A percentile compares a stretch with the other conserved stretches of the same genome.
These are phyloP conservation scores for Colletotrichum brevisporum DNA, from an alignment of 2,329 filamentous ascomycete genomes.

Conservation along the genomic window DNA sequence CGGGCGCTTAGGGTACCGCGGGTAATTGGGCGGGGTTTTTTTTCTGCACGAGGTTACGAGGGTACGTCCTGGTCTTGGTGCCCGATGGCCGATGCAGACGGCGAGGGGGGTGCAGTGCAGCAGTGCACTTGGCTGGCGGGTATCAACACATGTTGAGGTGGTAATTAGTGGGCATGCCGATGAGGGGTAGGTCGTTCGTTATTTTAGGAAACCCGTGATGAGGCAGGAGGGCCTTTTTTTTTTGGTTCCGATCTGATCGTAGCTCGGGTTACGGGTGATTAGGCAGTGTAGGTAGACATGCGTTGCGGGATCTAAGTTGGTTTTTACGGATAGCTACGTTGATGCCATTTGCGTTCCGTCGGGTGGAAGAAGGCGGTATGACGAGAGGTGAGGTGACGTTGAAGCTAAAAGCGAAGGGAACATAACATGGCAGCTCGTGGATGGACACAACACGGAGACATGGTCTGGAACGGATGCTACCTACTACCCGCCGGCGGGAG, in stretches of 20 bases:
- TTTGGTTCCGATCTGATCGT: not conserved
- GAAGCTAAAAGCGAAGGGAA: not conserved
- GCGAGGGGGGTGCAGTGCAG: not conserved
- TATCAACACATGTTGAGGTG: constrained; percentile 23
- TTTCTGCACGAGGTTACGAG: not conserved
- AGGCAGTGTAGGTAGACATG: not conserved
- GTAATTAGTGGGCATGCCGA: constrained; percentile 11
- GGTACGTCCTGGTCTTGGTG: constrained; percentile 16
- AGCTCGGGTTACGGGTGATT: not conserved
- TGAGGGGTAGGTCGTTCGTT: not conserved
- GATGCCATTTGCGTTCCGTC: not conserved
- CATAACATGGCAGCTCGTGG: not conserved
- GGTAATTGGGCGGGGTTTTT: constrained; percentile 27
- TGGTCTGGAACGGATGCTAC: not conserved
- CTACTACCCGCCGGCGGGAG: not conserved
- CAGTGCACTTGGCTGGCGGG: constrained; percentile 3
- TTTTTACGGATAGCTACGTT: not conserved
- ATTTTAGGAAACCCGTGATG: constrained; percentile 11
- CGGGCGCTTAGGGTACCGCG: constrained; percentile 31
- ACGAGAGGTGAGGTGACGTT: not conserved
- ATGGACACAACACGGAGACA: not conserved
- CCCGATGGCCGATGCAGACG: constrained; percentile 13
- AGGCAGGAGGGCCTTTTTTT: not conserved
- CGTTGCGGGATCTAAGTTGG: not conserved
- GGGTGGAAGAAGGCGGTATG: not conserved